A percentile compares a stretch with the other conserved stretches of the same genome.
phyloP scores from a whole-genome alignment of 345 rosid species.

The Euphorbia pulcherrima region DNA sequence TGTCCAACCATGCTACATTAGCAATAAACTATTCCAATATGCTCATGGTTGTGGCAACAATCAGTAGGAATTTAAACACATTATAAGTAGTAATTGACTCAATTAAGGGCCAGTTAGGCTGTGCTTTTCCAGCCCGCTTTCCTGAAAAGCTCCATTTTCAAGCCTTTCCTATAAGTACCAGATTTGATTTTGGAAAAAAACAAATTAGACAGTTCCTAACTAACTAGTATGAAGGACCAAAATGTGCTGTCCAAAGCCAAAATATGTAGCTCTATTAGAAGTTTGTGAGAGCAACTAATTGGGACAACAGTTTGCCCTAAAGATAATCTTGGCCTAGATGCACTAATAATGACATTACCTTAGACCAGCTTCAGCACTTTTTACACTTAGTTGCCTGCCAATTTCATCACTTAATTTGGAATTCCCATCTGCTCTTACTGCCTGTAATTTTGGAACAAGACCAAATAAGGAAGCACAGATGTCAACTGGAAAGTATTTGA shows the following conservation, averaged over 20 bases:
- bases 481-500: slow-evolving; percentile 1
- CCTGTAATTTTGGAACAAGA: slow-evolving; percentile 36
- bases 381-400: slow-evolving; percentile 72
- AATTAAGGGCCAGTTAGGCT: too few species aligned
- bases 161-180: too few species aligned
- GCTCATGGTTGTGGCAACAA: background rate
- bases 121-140: too few species aligned
- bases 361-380: slow-evolving; percentile 68
- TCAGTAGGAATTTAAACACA: background rate
- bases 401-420: slow-evolving; percentile 59
- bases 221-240: too few species aligned
- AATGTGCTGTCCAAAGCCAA: too few species aligned
- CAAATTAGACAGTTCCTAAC: too few species aligned
- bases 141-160: too few species aligned
- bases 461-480: background rate
- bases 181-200: too few species aligned
- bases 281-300: too few species aligned
- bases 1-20: background rate
- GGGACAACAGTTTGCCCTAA: too few species aligned
- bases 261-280: too few species aligned
- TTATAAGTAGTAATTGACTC: background rate
- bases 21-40: background rate
- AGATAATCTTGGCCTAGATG: background rate
- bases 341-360: slow-evolving; percentile 40
- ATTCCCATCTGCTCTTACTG: slow-evolving; percentile 71